A percentile compares a stretch with the other conserved stretches of the same genome.
These are phyloP conservation scores for Citrus sinensis DNA, from an alignment of 345 rosid genomes.

Conservation along the genomic window DVS_A1.0 CM039165.1:35790501-35791000, in stretches of 20 bases:
- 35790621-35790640: neutral
- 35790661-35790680: constrained; percentile 14
- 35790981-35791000: constrained; percentile 78
- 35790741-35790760: constrained; percentile 80
- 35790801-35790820: constrained; percentile 53
- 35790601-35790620: neutral
- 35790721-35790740: constrained; percentile 73
- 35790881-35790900: constrained; percentile 57
- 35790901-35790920: constrained; percentile 78
- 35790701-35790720: constrained; percentile 66
- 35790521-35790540: neutral
- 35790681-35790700: constrained; percentile 50
- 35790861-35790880: constrained; percentile 50
- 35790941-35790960: constrained; percentile 59
- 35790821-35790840: constrained; percentile 72
- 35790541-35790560: neutral
- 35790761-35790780: constrained; percentile 66
- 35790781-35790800: constrained; percentile 54
- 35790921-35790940: constrained; percentile 71
- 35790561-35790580: neutral
- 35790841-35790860: constrained; percentile 64
- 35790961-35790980: constrained; percentile 51
- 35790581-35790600: neutral
- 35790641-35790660: neutral
- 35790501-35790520: neutral